A percentile compares a stretch with the other conserved stretches of the same genome.
These are phyloP conservation scores for Clavariopsis aquatica DNA, from an alignment of 495 filamentous ascomycete species.

Conservation along the genomic window DNA sequence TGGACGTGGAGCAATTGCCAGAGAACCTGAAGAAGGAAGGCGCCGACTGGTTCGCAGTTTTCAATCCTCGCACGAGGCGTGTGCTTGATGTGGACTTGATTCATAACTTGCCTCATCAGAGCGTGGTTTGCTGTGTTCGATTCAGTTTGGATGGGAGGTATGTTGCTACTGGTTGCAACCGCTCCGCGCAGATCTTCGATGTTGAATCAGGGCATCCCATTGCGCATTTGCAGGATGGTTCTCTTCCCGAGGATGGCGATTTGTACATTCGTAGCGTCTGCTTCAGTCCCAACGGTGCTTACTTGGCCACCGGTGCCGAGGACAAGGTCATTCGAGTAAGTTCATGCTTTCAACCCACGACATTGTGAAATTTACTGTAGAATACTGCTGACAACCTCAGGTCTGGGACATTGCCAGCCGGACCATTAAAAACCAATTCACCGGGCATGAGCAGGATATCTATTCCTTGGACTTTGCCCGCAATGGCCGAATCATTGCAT, in stretches of 20 bases:
- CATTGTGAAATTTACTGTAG: too few species aligned
- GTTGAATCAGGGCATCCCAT: conserved; percentile 44
- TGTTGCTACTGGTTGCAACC: conserved; percentile 50
- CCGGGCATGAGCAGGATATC: conserved; percentile 51
- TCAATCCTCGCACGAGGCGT: conserved; percentile 46
- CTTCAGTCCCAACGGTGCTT: conserved; percentile 49
- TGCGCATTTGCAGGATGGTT: conserved; percentile 45
- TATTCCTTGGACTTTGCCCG: conserved; percentile 49
- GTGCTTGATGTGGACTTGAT: conserved; percentile 47
- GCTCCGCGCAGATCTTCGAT: conserved; percentile 49
- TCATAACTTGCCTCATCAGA: conserved; percentile 47
- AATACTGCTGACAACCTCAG: conserved; percentile 30
- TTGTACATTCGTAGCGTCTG: conserved; percentile 51
- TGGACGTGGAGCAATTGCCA: conserved; percentile 82
- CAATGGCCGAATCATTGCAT: conserved; percentile 48
- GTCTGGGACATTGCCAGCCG: conserved; percentile 48
- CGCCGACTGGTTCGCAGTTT: conserved; percentile 48
- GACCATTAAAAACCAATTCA: conserved; percentile 45
- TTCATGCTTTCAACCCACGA: background rate
- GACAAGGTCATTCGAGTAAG: conserved; percentile 50
- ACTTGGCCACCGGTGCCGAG: conserved; percentile 49
- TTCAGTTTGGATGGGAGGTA: conserved; percentile 48
- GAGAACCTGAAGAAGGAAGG: conserved; percentile 59
- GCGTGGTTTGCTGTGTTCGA: conserved; percentile 50
- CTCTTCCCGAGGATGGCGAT: conserved; percentile 45